Percentiles rank a stretch among this genome's conserved stretches.
These are phyloP conservation scores for Mucor saturninus DNA, from an alignment of 371 early-diverging fungal genomes.

Conservation along the genomic window DNA sequence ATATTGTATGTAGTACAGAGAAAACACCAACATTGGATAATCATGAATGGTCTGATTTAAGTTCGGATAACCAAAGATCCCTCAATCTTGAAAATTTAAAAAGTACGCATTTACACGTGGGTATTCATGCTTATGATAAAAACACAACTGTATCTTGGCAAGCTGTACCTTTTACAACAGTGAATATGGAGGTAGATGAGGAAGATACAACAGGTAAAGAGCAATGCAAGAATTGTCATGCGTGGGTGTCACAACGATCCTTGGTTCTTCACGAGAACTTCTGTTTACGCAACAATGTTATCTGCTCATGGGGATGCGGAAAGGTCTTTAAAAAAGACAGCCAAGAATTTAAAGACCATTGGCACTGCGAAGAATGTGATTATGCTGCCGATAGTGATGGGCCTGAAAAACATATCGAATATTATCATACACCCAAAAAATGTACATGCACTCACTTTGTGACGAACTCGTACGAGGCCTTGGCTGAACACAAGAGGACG, in stretches of 20 bases:
- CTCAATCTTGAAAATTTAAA: slow-evolving; percentile 10
- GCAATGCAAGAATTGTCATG: slow-evolving; percentile 75
- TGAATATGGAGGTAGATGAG: background rate
- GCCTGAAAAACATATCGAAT: slow-evolving; percentile 66
- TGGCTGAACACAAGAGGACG: slow-evolving; percentile 74
- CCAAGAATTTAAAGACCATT: slow-evolving; percentile 69
- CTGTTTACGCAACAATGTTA: slow-evolving; percentile 79
- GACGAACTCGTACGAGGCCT: slow-evolving; percentile 43
- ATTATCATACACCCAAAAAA: slow-evolving; percentile 62
- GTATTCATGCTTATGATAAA: slow-evolving; percentile 47
- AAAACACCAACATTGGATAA: slow-evolving; percentile 40
- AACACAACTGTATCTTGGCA: slow-evolving; percentile 34
- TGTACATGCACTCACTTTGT: slow-evolving; percentile 64
- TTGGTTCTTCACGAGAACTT: slow-evolving; percentile 73
- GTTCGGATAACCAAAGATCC: slow-evolving; percentile 31
- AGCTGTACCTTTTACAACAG: slow-evolving; percentile 9
- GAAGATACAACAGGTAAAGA: slow-evolving; percentile 43
- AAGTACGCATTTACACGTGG: slow-evolving; percentile 33
- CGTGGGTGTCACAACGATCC: slow-evolving; percentile 66
- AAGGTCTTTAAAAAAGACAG: slow-evolving; percentile 70
- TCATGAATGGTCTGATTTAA: slow-evolving; percentile 44
- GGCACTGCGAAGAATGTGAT: slow-evolving; percentile 83
- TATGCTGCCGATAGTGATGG: slow-evolving; percentile 55
- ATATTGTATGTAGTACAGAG: slow-evolving; percentile 33
- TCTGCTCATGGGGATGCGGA: slow-evolving; percentile 68